Conservation (phyloP, 2,329 filamentous ascomycete genomes). For the Colletotrichum salicis region DNA sequence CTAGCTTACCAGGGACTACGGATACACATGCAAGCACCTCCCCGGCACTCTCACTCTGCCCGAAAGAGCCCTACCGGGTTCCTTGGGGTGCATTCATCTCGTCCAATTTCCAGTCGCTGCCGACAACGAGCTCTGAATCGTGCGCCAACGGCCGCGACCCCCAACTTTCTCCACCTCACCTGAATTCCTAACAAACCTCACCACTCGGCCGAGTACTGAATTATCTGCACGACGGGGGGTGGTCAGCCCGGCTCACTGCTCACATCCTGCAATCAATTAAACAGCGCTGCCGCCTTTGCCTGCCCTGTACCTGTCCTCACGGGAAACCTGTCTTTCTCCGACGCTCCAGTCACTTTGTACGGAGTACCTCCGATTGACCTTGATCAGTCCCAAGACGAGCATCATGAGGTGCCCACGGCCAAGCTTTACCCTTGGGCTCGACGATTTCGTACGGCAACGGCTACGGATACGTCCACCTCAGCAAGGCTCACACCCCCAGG, state of each 20-base stretch:
- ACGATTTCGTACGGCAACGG: too few species aligned
- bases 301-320: neutral
- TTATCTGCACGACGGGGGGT: slow-evolving; percentile 27
- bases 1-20: neutral
- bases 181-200: slow-evolving; percentile 36
- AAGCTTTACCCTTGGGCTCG: too few species aligned
- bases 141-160: slow-evolving; percentile 21
- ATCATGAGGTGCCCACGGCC: neutral
- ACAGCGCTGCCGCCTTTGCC: neutral
- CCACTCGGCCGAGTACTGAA: slow-evolving; percentile 36
- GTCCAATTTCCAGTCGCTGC: slow-evolving; percentile 21
- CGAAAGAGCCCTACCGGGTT: neutral
- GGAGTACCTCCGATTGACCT: neutral
- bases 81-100: slow-evolving; percentile 1
- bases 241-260: slow-evolving; percentile 19
- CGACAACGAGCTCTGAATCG: slow-evolving; percentile 22
- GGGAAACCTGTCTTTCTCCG: neutral
- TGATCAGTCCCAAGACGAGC: neutral
- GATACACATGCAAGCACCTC: slow-evolving; percentile 5
- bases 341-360: neutral
- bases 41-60: slow-evolving; percentile 1
- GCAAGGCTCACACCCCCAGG: neutral
- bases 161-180: slow-evolving; percentile 34
- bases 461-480: neutral
- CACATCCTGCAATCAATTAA: slow-evolving; percentile 32